phyloP scores from a whole-genome alignment of 352 stramenopile species.

The Globisporangium irregulare region DNA sequence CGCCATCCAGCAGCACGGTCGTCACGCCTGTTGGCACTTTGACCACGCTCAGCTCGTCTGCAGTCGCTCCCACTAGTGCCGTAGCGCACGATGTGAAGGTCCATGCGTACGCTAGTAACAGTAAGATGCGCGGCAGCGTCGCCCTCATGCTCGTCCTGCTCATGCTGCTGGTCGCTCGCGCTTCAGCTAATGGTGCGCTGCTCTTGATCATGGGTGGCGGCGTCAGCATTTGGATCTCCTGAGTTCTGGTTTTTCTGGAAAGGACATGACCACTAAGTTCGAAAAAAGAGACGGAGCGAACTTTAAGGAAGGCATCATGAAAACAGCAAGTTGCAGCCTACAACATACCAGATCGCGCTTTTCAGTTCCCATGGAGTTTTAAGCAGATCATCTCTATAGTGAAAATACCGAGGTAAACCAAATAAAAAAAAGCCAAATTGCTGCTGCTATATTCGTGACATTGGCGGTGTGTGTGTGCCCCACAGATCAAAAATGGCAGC shows the following conservation, averaged over 20 bases:
- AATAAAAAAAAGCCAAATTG: not conserved
- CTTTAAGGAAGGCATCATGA: no score
- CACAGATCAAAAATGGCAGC: not conserved
- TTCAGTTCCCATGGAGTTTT: no score
- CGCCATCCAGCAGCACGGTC: conserved; percentile 34
- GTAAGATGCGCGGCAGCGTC: not conserved
- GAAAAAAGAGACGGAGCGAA: no score
- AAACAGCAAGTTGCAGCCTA: no score
- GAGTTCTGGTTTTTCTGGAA: not conserved
- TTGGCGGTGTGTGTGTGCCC: not conserved
- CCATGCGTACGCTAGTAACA: not conserved
- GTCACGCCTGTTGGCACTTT: conserved; percentile 55
- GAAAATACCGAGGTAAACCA: no score
- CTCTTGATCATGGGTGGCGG: not conserved
- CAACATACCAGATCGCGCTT: no score
- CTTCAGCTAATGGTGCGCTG: not conserved
- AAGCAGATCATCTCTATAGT: no score
- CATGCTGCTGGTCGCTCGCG: not conserved
- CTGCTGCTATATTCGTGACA: not conserved
- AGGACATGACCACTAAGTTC: not conserved
- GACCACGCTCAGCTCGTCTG: conserved; percentile 22
- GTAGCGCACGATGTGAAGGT: not conserved
- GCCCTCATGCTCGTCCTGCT: not conserved
- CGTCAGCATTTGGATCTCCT: not conserved
- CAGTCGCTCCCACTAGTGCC: not conserved